Evolutionary conservation across 345 rosid species (phyloP), one percentile per base, ranked within the genome.

Genomic region (Clausena lansium): DNA sequence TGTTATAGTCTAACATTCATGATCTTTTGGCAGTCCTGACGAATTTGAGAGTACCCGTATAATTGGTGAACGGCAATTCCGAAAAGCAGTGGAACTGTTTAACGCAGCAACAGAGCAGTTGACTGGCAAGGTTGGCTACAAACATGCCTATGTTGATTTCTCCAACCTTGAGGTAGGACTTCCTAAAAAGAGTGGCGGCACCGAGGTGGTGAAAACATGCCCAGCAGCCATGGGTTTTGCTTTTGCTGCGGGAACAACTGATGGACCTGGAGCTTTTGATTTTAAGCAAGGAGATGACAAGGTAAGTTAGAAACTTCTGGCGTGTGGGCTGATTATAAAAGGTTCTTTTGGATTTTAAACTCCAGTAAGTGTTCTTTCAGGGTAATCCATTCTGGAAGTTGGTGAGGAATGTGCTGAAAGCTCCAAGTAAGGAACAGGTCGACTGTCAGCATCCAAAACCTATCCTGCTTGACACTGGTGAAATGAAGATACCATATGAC

Each of bases 191-290:
- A 89, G 89, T 36, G 92, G 94, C 24, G 91, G 88, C 32, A 80
- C 73, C 28, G 82, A 81, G 74, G 67, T 59, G 59, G 89, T 88
- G 27, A 90, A 80, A 85, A 92, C 93, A 64, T 92, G 97, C 77
- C 97, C 94, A 17, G 94, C 93, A 78, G 97, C 94, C 68, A 80
- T 90, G 91, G 97, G 97, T 6, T 92, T 92, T 77, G 88, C 83
- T 74, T 92, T 92, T 89, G 97, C 97, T 41, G 97, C 93, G 1
- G 94, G 97, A 82, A 92, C 97, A 27, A 92, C 97, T 41, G 97
- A 92, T 84, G 97, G 97, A 25, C 97, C 93, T 38, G 97, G 97
- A 68, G 97, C 97, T 83, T 92, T 92, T 74, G 94, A 90, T 84
- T 92, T 92, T 78, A 84, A 78, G 84, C 97, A 92, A 88, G 97